Base-by-base conservation (phyloP, 192 early-diverging fungal genomes). In the Coemansia sp. region DNA sequence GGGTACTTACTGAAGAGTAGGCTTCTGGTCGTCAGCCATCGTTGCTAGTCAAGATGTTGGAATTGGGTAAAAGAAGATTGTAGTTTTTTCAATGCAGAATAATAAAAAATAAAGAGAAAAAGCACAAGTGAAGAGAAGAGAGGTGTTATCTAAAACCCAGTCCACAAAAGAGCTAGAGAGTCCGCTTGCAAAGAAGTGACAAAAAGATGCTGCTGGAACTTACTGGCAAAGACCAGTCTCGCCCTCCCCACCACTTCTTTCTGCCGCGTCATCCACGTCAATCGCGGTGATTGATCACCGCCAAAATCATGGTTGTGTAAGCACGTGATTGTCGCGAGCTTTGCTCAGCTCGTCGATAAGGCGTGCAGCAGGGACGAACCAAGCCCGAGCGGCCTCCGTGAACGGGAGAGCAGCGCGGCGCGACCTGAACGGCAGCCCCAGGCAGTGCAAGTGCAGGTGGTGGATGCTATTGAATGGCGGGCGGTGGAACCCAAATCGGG, bases 371-470 rank as follows among this genome's bases (percentile, higher is more conserved):
- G 74, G 64, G 37, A 74, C 62, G 33, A 76, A 82, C 67, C 74
- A 69, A 0, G 34, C 21, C 18, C 67, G 45, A 14, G 65, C 68
- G 18, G 56, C 20, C 21, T 59, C 36, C 7, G 79, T 71, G 40
- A 82, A 82, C 71, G 76, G 76, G 13, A 23, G 11, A 20, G 68
- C 62, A 9, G 79, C 74, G 3, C 60, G 63, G n/a, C 26, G 45
- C 5, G 65, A 71, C 59, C 65, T 65, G 45, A 82, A 77, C 28
- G 79, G 79, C 36, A 82, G 65, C 3, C 79, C 79, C 9, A 82
- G 56, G 31, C 79, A 82, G 71, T 82, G 79, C 74, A 82, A 71
- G 59, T 82, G 79, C 64, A 82, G 46, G 62, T 82, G 79, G 55
- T 82, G 74, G 26, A 82, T 45, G 65, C 74, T 76, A 59, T 77